Conservation (phyloP, 192 early-diverging fungal species). For the Phycomyces nitens region DNA sequence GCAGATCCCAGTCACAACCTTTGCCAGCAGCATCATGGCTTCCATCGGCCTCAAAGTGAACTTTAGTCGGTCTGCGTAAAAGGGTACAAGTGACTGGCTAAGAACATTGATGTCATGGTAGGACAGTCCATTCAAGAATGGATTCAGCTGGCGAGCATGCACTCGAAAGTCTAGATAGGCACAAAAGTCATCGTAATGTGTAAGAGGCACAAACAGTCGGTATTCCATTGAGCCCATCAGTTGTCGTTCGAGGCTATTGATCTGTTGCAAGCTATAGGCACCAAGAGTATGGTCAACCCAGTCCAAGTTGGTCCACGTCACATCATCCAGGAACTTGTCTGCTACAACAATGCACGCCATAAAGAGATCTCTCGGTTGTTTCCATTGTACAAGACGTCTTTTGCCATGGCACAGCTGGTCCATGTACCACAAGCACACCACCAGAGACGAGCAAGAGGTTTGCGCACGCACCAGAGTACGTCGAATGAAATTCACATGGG, state of each 20-base stretch:
- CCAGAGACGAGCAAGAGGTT: conserved; percentile 45
- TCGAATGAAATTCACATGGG: conserved; percentile 46
- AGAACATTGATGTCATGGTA: conserved; percentile 46
- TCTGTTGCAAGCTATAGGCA: conserved; percentile 28
- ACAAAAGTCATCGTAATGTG: conserved; percentile 41
- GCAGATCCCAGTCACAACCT: conserved; percentile 3
- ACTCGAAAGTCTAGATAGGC: conserved; percentile 43
- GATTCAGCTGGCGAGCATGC: conserved; percentile 33
- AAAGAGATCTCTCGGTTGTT: conserved; percentile 38
- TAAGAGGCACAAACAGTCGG: conserved; percentile 39
- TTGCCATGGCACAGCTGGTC: conserved; percentile 34
- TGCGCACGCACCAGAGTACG: conserved; percentile 44
- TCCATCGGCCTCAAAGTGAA: conserved; percentile 30
- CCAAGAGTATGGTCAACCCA: conserved; percentile 44
- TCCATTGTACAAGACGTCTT: conserved; percentile 34
- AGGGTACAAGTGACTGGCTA: conserved; percentile 34
- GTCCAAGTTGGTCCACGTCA: conserved; percentile 43
- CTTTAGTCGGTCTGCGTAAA: conserved; percentile 37
- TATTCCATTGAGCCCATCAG: conserved; percentile 41
- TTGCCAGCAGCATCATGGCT: conserved; percentile 25
- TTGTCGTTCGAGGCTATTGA: conserved; percentile 42
- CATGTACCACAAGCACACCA: conserved; percentile 45
- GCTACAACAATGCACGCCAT: conserved; percentile 45
- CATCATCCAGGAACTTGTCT: conserved; percentile 52
- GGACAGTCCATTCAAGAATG: conserved; percentile 16